Evolutionary conservation across 1,284 basidiomycete species (phyloP).

Genomic region (Fomitopsis palustris): DNA sequence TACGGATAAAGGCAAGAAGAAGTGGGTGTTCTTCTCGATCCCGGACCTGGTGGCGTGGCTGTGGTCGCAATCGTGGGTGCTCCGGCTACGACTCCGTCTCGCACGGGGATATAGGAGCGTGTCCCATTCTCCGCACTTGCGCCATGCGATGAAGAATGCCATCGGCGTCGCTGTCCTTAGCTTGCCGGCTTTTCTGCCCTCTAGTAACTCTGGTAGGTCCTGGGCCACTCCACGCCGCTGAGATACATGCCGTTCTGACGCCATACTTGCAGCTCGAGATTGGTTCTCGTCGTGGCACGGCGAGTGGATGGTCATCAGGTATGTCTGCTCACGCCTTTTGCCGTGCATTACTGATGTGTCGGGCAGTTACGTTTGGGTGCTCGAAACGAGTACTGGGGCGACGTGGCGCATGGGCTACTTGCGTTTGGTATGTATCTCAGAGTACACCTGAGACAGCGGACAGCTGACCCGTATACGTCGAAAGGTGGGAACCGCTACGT

Average conservation of each 20-base stretch:
- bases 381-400: slow-evolving; percentile 49
- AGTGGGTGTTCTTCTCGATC: background rate
- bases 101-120: slow-evolving; percentile 30
- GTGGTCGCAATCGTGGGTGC: slow-evolving; percentile 33
- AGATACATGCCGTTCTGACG: background rate
- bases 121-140: slow-evolving; percentile 40
- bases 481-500: slow-evolving; percentile 43
- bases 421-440: slow-evolving; percentile 34
- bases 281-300: slow-evolving; percentile 40
- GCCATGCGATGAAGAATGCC: slow-evolving; percentile 46
- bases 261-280: slow-evolving; percentile 23
- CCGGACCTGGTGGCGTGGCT: slow-evolving; percentile 9
- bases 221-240: background rate
- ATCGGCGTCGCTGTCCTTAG: slow-evolving; percentile 40
- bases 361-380: slow-evolving; percentile 43
- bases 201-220: slow-evolving; percentile 31
- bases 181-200: slow-evolving; percentile 43
- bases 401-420: slow-evolving; percentile 47
- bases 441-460: no score
- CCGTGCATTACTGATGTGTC: background rate
- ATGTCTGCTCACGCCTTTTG: background rate
- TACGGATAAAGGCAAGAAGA: slow-evolving; percentile 8
- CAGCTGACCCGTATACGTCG: background rate
- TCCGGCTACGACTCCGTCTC: slow-evolving; percentile 33
- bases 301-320: slow-evolving; percentile 49